Conservation (phyloP, 225 moss, liverwort and hornwort genomes). For the Pseudoscleropodium purum region DNA sequence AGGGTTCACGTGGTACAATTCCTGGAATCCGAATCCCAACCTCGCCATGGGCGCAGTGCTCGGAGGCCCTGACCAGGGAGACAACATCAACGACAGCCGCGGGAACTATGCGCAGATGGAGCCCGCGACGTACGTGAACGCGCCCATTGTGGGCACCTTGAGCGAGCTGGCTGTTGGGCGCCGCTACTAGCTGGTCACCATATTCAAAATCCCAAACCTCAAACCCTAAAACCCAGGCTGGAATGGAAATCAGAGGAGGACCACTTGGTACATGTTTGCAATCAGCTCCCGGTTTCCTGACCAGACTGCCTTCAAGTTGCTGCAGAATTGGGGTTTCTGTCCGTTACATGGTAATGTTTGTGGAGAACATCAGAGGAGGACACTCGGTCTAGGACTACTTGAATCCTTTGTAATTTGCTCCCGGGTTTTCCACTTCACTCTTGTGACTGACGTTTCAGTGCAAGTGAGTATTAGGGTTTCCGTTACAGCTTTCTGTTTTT, state of each 20-base stretch:
- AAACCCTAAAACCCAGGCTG: background rate
- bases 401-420: background rate
- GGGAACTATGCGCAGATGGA: slow-evolving; percentile 43
- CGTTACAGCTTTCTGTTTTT: background rate
- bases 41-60: slow-evolving; percentile 29
- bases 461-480: background rate
- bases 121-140: slow-evolving; percentile 34
- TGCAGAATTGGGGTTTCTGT: background rate
- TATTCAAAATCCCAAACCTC: background rate
- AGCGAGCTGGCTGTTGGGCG: slow-evolving; percentile 30
- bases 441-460: background rate
- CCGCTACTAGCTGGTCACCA: background rate
- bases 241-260: background rate
- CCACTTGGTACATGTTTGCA: background rate
- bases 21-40: slow-evolving; percentile 13
- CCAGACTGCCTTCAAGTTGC: background rate
- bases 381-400: background rate
- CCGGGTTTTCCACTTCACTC: slow-evolving; percentile 9
- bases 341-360: background rate
- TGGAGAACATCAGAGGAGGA: slow-evolving; percentile 11
- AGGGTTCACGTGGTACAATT: slow-evolving; percentile 30
- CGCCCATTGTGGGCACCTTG: slow-evolving; percentile 26
- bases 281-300: slow-evolving; percentile 3
- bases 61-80: slow-evolving; percentile 38
- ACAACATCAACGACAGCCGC: slow-evolving; percentile 40